Conservation (phyloP, 2,329 filamentous ascomycete genomes). For the Colletotrichum tropicale region DNA sequence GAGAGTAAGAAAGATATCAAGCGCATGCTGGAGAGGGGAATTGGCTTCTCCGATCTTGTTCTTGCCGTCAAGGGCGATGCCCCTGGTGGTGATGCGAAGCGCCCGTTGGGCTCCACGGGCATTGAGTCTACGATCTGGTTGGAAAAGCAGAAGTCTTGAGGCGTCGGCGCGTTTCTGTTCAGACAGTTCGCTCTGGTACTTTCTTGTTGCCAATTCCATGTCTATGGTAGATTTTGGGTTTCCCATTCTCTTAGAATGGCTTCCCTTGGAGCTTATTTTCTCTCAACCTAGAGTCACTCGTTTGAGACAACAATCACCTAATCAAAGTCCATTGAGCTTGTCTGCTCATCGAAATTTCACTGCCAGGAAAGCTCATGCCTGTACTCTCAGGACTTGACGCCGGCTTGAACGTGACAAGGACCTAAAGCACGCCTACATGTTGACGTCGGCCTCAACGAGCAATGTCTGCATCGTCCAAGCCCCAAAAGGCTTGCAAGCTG, state of each 20-base stretch:
- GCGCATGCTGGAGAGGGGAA: background rate
- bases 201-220: background rate
- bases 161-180: background rate
- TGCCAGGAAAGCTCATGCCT: background rate
- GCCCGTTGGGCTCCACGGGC: background rate
- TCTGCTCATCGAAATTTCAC: accelerated
- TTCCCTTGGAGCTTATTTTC: background rate
- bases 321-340: background rate
- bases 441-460: background rate
- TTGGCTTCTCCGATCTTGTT: background rate
- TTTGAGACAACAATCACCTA: background rate
- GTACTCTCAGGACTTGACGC: background rate
- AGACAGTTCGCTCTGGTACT: background rate
- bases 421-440: background rate
- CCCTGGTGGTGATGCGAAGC: background rate
- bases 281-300: background rate
- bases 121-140: background rate
- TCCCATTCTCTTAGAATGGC: background rate
- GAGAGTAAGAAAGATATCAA: background rate
- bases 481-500: background rate
- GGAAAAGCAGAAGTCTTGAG: background rate
- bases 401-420: background rate
- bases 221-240: background rate
- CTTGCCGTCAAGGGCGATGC: background rate
- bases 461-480: background rate